These are phyloP conservation scores for Yamadazyma sp. DNA, from an alignment of 1,139 yeast genomes.

Conservation along the genomic window DNA sequence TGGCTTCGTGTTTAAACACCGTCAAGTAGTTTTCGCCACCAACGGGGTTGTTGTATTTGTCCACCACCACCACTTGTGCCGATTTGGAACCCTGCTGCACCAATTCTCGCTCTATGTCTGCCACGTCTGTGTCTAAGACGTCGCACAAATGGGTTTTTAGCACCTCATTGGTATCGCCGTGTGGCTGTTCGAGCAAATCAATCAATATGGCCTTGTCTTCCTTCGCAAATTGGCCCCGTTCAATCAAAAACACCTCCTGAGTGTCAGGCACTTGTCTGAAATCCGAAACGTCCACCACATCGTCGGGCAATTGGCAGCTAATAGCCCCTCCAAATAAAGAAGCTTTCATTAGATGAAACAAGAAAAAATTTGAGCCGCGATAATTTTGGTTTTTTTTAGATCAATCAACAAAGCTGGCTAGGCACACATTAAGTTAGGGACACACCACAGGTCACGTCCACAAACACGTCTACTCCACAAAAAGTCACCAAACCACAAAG, in stretches of 20 bases:
- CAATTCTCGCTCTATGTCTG: slow-evolving; percentile 5
- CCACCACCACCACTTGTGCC: background rate
- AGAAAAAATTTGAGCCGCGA: background rate
- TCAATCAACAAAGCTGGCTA: too few relatives aligned
- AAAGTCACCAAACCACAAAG: background rate
- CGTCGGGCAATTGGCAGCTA: slow-evolving; percentile 50
- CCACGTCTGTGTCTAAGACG: slow-evolving; percentile 22
- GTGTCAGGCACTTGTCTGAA: slow-evolving; percentile 83
- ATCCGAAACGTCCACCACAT: slow-evolving; percentile 67
- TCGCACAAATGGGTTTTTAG: slow-evolving; percentile 46
- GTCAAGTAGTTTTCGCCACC: slow-evolving; percentile 5
- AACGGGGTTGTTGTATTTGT: background rate
- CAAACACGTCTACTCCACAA: too few relatives aligned
- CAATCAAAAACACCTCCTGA: slow-evolving; percentile 74
- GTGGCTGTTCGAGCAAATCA: slow-evolving; percentile 64
- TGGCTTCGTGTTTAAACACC: slow-evolving; percentile 6
- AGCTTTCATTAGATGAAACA: slow-evolving; percentile 6
- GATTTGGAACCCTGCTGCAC: background rate
- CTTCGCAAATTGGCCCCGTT: slow-evolving; percentile 26
- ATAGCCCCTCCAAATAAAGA: slow-evolving; percentile 77
- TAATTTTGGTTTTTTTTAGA: too few relatives aligned
- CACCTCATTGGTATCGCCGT: slow-evolving; percentile 32
- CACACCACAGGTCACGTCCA: too few relatives aligned
- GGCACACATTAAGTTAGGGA: too few relatives aligned
- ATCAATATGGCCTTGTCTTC: slow-evolving; percentile 65